These are phyloP conservation scores for Phytophthora lateralis DNA, from an alignment of 352 stramenopile genomes.

Conservation along the genomic window DNA sequence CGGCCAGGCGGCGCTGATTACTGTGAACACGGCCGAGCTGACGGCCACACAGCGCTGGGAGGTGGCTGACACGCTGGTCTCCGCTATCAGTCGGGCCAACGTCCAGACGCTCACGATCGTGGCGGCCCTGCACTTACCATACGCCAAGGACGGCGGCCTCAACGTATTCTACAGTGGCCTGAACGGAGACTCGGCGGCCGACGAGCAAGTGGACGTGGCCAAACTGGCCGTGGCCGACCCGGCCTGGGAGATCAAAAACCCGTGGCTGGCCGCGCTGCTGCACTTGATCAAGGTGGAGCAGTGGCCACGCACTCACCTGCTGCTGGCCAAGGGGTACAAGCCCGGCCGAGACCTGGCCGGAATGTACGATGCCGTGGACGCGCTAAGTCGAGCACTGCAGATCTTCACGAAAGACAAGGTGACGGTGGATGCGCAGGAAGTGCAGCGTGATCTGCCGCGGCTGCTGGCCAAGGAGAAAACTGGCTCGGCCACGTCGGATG, in stretches of 20 bases:
- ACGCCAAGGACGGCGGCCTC: conserved; percentile 48
- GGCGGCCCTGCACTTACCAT: conserved; percentile 60
- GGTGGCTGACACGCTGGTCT: conserved; percentile 51
- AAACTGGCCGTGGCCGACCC: conserved; percentile 32
- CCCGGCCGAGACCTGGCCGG: conserved; percentile 53
- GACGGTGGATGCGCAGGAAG: conserved; percentile 41
- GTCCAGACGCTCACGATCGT: conserved; percentile 52
- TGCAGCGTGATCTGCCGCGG: conserved; percentile 36
- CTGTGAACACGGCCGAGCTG: conserved; percentile 39
- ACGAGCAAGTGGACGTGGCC: conserved; percentile 4
- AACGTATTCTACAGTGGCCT: conserved; percentile 54
- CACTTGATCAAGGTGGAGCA: conserved; percentile 63
- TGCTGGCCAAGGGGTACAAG: conserved; percentile 71
- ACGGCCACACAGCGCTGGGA: conserved; percentile 38
- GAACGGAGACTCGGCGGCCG: conserved; percentile 10
- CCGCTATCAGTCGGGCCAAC: conserved; percentile 36
- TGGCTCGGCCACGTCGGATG: conserved; percentile 12
- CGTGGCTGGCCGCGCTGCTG: conserved; percentile 54
- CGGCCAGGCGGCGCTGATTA: conserved; percentile 37
- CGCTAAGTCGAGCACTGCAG: conserved; percentile 43
- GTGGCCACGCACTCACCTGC: conserved; percentile 47
- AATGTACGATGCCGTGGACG: conserved; percentile 56
- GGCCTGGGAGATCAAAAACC: conserved; percentile 60
- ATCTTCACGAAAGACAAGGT: conserved; percentile 38
- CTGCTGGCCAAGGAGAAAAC: conserved; percentile 42